phyloP scores from a whole-genome alignment of 2,329 filamentous ascomycete genomes.

The Monosporascus sp. region DNA sequence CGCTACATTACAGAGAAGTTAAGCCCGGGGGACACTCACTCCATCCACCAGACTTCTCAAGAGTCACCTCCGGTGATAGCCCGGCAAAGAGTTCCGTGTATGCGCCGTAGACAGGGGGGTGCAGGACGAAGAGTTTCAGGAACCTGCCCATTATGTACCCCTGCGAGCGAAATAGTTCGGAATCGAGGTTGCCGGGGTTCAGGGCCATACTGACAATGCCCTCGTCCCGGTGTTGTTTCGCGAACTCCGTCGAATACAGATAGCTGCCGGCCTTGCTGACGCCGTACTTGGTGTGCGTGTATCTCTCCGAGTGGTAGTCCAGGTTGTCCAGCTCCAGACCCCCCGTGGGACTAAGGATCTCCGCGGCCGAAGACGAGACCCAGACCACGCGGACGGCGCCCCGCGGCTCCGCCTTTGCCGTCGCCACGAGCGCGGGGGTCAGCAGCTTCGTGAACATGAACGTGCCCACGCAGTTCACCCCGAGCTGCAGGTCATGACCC shows the following conservation, averaged over 20 bases:
- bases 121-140: slow-evolving; percentile 3
- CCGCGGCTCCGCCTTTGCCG: slow-evolving; percentile 1
- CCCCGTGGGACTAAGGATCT: neutral
- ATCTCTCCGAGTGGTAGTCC: neutral
- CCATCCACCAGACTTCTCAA: slow-evolving; percentile 21
- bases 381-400: slow-evolving; percentile 3
- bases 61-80: slow-evolving; percentile 27
- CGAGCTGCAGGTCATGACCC: slow-evolving; percentile 3
- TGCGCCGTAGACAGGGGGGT: slow-evolving; percentile 23
- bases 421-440: slow-evolving; percentile 2
- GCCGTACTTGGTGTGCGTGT: slow-evolving; percentile 2
- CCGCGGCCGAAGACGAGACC: slow-evolving; percentile 2
- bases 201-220: slow-evolving; percentile 11
- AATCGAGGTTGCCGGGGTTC: slow-evolving; percentile 16
- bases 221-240: slow-evolving; percentile 3
- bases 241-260: slow-evolving; percentile 6
- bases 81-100: slow-evolving; percentile 36
- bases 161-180: slow-evolving; percentile 12
- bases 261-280: slow-evolving; percentile 8
- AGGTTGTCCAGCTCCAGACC: slow-evolving; percentile 3
- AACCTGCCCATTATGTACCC: neutral
- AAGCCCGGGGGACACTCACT: neutral
- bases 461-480: slow-evolving; percentile 2
- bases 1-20: neutral
- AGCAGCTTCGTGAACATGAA: slow-evolving; percentile 5